Evolutionary conservation across 306 rosid genomes (phyloP).

Genomic region (Citrullus mucosospermus): DNA sequence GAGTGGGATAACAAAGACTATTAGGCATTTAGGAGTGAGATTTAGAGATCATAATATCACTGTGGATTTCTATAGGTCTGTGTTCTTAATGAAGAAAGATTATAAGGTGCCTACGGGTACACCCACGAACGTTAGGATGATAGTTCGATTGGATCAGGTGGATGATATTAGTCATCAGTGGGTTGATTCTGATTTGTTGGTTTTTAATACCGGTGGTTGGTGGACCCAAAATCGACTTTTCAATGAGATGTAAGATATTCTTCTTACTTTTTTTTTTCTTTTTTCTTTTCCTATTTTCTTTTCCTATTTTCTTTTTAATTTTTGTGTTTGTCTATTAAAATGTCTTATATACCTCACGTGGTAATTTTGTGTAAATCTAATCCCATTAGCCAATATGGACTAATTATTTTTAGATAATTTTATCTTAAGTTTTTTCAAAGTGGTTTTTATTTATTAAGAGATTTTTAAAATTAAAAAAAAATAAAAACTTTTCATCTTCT

Average conservation of each 20-base stretch:
- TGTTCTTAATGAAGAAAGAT: constrained; percentile 57
- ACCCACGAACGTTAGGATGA: constrained; percentile 58
- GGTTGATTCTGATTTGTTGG: constrained; percentile 77
- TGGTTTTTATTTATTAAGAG: no score
- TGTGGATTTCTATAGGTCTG: constrained; percentile 72
- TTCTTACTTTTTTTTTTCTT: not conserved
- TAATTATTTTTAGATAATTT: no score
- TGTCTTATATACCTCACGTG: no score
- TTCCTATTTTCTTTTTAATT: no score
- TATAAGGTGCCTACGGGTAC: constrained; percentile 29
- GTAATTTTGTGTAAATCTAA: no score
- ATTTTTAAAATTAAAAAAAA: no score
- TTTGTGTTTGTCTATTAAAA: no score
- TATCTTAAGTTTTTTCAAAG: no score
- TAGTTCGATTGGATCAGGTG: constrained; percentile 51
- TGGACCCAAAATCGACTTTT: constrained; percentile 71
- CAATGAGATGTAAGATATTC: constrained; percentile 48
- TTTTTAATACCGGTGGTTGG: constrained; percentile 93
- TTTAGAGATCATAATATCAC: constrained; percentile 45
- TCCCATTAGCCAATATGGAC: no score
- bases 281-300: not conserved
- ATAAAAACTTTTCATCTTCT: no score
- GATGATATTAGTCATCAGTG: constrained; percentile 73
- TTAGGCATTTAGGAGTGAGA: constrained; percentile 48
- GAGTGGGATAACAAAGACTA: constrained; percentile 50